phyloP scores from a whole-genome alignment of 306 rosid species.

The Cercis canadensis region DNA sequence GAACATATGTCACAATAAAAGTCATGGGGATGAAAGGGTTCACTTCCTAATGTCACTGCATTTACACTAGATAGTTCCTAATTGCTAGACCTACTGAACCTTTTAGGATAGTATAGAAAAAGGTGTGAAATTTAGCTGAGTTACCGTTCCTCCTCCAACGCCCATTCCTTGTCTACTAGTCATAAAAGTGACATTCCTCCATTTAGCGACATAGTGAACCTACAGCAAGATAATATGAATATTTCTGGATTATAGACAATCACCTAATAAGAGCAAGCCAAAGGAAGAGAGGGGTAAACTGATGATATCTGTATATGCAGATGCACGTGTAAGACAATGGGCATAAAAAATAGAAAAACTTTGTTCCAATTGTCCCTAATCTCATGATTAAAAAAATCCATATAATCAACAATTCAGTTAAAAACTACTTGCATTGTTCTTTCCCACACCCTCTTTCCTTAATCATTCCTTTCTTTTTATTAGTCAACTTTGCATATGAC shows the following conservation, averaged over 20 bases:
- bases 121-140: slow-evolving; percentile 1
- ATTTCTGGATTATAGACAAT: slow-evolving; percentile 20
- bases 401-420: neutral
- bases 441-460: neutral
- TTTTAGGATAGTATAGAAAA: neutral
- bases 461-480: neutral
- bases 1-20: neutral
- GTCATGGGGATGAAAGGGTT: neutral
- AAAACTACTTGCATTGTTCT: neutral
- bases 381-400: neutral
- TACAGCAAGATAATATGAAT: slow-evolving; percentile 46
- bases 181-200: slow-evolving; percentile 93
- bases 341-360: neutral
- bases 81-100: slow-evolving; percentile 4
- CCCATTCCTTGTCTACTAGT: slow-evolving; percentile 99
- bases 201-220: slow-evolving; percentile 97
- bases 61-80: slow-evolving; percentile 22
- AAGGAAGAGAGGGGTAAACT: neutral
- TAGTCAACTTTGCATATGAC: slow-evolving; percentile 17
- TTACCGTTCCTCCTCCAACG: slow-evolving; percentile 98
- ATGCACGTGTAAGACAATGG: neutral
- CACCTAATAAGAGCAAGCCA: slow-evolving; percentile 1
- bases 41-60: slow-evolving; percentile 1
- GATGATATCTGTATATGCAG: slow-evolving; percentile 2
- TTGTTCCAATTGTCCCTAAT: neutral